Evolutionary conservation across 78 protist species (phyloP).

Genomic region (Monocercomonoides exilis): DNA sequence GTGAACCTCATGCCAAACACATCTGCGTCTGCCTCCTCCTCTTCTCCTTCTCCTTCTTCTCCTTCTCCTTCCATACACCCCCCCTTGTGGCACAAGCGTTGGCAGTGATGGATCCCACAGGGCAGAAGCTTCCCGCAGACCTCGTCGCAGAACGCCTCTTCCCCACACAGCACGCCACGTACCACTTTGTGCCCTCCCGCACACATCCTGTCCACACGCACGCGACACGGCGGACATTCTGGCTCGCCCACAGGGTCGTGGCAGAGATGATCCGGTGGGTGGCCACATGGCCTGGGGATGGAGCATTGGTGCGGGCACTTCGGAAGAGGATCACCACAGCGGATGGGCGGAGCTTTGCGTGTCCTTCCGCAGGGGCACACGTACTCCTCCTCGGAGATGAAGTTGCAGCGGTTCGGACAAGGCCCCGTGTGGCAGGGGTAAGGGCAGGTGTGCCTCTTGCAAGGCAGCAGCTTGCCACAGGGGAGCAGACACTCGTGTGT

Average conservation of each 20-base stretch:
- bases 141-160: background rate
- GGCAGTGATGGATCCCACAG: background rate
- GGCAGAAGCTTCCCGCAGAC: background rate
- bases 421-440: slow-evolving; percentile 12
- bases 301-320: background rate
- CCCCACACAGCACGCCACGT: background rate
- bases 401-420: background rate
- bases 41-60: no score
- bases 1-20: no score
- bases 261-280: background rate
- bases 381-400: background rate
- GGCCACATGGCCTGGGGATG: slow-evolving; percentile 13
- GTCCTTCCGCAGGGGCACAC: slow-evolving; percentile 17
- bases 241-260: background rate
- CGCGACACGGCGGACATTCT: background rate
- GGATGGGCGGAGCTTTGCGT: slow-evolving; percentile 8
- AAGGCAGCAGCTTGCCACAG: background rate
- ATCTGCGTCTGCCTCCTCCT: no score
- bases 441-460: background rate
- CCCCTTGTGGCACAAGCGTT: background rate
- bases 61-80: no score
- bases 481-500: background rate
- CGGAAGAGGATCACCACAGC: slow-evolving; percentile 5
- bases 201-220: background rate
- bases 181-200: background rate